phyloP scores from a whole-genome alignment of 1,284 basidiomycete species.

The Heterobasidion irregulare region DNA sequence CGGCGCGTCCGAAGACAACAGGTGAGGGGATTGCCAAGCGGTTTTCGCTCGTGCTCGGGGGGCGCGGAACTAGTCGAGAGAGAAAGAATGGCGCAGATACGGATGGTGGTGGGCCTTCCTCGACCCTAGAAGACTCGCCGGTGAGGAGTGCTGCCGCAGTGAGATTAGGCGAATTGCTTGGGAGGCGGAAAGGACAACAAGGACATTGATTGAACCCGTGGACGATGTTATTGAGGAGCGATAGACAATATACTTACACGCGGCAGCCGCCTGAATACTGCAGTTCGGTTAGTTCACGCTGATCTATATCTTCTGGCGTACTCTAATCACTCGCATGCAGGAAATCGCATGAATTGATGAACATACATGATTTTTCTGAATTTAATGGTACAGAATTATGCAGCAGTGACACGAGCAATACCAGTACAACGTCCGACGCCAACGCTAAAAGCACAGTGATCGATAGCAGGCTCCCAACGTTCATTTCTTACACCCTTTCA shows the following conservation, averaged over 20 bases:
- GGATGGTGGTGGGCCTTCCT: slow-evolving; percentile 3
- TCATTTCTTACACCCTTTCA: neutral
- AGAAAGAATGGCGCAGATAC: slow-evolving; percentile 6
- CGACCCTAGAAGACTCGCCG: slow-evolving; percentile 3
- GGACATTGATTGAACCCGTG: neutral
- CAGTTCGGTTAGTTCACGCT: too few relatives aligned
- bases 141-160: slow-evolving; percentile 23
- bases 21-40: slow-evolving; percentile 35
- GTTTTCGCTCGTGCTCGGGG: slow-evolving; percentile 50
- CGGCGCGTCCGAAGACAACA: slow-evolving; percentile 37
- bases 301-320: too few relatives aligned
- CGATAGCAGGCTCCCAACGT: neutral
- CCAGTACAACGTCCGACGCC: neutral
- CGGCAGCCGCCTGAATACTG: too few relatives aligned
- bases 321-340: too few relatives aligned
- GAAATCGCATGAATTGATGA: neutral
- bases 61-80: slow-evolving; percentile 14
- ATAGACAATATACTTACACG: too few relatives aligned
- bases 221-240: neutral
- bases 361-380: neutral
- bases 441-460: neutral
- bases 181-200: slow-evolving; percentile 14
- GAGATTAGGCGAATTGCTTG: slow-evolving; percentile 29
- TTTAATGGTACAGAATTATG: neutral
- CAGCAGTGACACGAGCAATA: neutral